phyloP scores from a whole-genome alignment of 129 eudicot species.

The Dittrichia graveolens region DNA sequence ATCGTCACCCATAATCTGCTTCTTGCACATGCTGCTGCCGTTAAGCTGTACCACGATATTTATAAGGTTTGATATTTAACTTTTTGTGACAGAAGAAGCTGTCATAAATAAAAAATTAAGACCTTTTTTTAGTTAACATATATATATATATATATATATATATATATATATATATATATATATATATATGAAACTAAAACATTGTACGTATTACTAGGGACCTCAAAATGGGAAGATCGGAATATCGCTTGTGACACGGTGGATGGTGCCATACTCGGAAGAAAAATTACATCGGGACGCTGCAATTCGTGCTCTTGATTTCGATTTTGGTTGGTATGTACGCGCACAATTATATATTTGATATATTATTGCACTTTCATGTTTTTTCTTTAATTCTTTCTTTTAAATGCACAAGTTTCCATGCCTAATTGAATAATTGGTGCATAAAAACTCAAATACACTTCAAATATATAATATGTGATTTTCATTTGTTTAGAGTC shows the following conservation, averaged over 20 bases:
- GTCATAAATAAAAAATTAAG: background rate
- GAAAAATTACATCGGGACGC: conserved; percentile 43
- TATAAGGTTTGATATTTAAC: conserved; percentile 39
- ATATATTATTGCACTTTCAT: too few relatives aligned
- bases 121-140: background rate
- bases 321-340: conserved; percentile 58
- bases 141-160: background rate
- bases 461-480: too few relatives aligned
- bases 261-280: conserved; percentile 57
- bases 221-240: conserved; percentile 69
- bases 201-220: conserved; percentile 41
- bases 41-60: conserved; percentile 46
- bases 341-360: background rate
- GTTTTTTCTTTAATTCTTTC: too few relatives aligned
- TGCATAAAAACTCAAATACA: too few relatives aligned
- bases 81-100: background rate
- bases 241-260: conserved; percentile 48
- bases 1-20: conserved; percentile 56
- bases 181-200: too few relatives aligned
- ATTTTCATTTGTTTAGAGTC: too few relatives aligned
- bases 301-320: conserved; percentile 56
- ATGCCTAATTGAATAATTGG: too few relatives aligned
- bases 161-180: background rate
- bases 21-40: conserved; percentile 69
- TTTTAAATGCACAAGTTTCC: too few relatives aligned